Conservation (phyloP, 768 basidiomycete genomes). For the Psilocybe sp. region DNA sequence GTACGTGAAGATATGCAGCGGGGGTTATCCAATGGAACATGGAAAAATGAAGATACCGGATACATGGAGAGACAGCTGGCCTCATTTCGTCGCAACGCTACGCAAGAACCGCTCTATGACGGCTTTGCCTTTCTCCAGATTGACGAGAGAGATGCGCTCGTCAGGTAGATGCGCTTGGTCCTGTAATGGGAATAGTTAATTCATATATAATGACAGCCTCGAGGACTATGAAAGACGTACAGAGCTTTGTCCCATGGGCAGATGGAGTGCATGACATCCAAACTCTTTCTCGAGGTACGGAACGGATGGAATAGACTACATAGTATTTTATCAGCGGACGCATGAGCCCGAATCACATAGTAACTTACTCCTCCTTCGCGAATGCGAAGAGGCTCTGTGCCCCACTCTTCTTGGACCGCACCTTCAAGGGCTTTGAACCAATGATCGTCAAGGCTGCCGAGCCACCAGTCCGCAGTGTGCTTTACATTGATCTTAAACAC, state of each 20-base stretch:
- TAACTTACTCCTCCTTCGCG: constrained; percentile 84
- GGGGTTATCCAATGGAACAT: too few species aligned
- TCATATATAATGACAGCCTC: neutral
- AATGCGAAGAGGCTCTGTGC: constrained; percentile 78
- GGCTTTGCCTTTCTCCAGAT: constrained; percentile 73
- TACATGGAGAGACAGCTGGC: too few species aligned
- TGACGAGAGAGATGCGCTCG: constrained; percentile 84
- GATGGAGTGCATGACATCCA: constrained; percentile 82
- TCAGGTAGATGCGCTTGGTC: constrained; percentile 93
- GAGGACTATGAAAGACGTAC: constrained; percentile 38
- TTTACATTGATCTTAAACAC: constrained; percentile 64
- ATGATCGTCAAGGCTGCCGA: constrained; percentile 78
- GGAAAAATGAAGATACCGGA: too few species aligned
- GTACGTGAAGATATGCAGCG: too few species aligned
- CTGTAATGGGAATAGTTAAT: constrained; percentile 30
- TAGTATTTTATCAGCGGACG: constrained; percentile 1
- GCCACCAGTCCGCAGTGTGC: constrained; percentile 94
- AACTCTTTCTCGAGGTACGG: constrained; percentile 94
- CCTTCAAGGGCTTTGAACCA: constrained; percentile 87
- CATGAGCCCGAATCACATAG: neutral
- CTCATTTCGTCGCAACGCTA: constrained; percentile 35
- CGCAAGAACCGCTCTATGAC: constrained; percentile 74
- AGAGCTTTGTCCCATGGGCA: constrained; percentile 91
- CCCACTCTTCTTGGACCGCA: constrained; percentile 87
- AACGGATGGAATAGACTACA: constrained; percentile 88